A percentile compares a stretch with the other conserved stretches of the same genome.
Conservation (phyloP, 2,329 filamentous ascomycete species). For the Lachnellula arida region DNA sequence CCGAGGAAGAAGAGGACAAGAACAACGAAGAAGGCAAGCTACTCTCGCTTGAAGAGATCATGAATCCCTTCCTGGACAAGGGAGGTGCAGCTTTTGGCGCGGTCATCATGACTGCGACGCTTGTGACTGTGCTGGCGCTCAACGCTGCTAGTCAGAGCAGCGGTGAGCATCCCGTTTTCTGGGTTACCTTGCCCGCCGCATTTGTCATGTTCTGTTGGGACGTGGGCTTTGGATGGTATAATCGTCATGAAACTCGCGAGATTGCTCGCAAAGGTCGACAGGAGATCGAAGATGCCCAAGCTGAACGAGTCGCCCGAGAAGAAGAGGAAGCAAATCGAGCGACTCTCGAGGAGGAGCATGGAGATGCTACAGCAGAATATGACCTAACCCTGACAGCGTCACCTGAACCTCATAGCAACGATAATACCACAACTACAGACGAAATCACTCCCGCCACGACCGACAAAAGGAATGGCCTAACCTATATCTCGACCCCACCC, state of each 20-base stretch:
- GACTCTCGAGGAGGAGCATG: conserved; percentile 4
- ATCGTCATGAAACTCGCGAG: conserved; percentile 57
- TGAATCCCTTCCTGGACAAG: conserved; percentile 71
- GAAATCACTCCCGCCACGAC: conserved; percentile 51
- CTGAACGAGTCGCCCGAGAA: conserved; percentile 35
- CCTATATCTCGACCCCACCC: not conserved
- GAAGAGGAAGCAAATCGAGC: conserved; percentile 23
- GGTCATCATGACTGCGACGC: conserved; percentile 60
- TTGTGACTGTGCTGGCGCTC: conserved; percentile 60
- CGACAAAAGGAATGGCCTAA: conserved; percentile 40
- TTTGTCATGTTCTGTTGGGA: conserved; percentile 67
- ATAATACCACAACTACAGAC: conserved; percentile 58
- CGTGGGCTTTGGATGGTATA: conserved; percentile 56
- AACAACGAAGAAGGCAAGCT: conserved; percentile 49
- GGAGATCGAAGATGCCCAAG: conserved; percentile 42
- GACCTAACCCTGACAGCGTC: not conserved
- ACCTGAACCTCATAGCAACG: conserved; percentile 1
- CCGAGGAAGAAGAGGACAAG: conserved; percentile 47
- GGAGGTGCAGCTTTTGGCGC: conserved; percentile 60
- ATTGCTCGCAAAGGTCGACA: conserved; percentile 53
- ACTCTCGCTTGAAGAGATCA: conserved; percentile 64
- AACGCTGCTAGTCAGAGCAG: conserved; percentile 54
- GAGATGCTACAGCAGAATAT: not conserved
- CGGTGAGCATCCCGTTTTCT: conserved; percentile 56
- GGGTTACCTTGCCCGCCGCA: conserved; percentile 64